Conservation (phyloP, 257 asterid species). For the Haberlea rhodopensis region DNA sequence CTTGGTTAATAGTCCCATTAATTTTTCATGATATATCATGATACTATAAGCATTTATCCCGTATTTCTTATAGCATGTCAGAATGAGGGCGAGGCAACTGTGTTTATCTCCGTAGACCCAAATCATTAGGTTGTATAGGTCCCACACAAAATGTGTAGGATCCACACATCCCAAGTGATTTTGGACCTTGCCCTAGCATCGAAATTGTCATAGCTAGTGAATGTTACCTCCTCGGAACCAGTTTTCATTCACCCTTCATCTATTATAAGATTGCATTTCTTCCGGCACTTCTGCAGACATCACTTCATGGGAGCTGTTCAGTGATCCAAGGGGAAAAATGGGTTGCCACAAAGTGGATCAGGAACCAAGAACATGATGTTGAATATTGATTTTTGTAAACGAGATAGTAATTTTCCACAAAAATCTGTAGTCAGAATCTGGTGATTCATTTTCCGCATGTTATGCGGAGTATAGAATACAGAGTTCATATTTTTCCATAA, state of each 20-base stretch:
- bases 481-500: background rate
- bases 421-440: background rate
- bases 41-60: no score
- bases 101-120: no score
- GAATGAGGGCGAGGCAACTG: no score
- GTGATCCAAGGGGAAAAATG: constrained; percentile 88
- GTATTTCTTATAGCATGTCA: no score
- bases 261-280: no score
- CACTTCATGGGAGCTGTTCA: constrained; percentile 96
- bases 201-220: background rate
- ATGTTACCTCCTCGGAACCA: background rate
- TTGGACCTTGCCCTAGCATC: no score
- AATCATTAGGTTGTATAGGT: no score
- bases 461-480: constrained; percentile 33
- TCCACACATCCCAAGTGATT: no score
- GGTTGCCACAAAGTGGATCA: constrained; percentile 99
- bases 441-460: constrained; percentile 23
- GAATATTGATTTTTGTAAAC: constrained; percentile 25
- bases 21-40: no score
- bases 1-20: no score
- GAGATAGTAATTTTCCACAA: background rate
- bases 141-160: no score
- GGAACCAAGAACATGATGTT: constrained; percentile 56
- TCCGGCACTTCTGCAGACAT: constrained; percentile 43
- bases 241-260: no score